Base-by-base conservation (phyloP, 2,329 filamentous ascomycete species). In the Hymenotorrendiella dingleyae region DNA sequence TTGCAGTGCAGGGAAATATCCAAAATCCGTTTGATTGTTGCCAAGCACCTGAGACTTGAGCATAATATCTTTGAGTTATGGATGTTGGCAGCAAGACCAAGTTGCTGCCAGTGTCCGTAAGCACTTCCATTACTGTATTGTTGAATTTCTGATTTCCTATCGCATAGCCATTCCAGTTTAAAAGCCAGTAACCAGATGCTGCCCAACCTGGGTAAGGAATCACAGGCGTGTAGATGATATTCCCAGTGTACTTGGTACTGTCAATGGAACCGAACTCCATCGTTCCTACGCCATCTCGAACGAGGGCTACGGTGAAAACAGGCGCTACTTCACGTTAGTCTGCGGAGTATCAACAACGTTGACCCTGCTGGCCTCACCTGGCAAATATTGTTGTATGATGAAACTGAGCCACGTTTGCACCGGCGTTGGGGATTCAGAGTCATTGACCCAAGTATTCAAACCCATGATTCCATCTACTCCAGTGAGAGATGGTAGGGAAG, bases 191-290 rank as follows among this genome's bases (percentile, higher is more conserved):
- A 24, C 71, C 72, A 3, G 43, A 45, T 6, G 69, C 59, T 40
- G 57, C 58, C 46, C 51, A 66, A 54, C 70, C 64, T 42, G 73
- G 68, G 10, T 49, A 45, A 10, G 45, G 43, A 9, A 43, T 47
- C 10, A 53, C 41, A n/a, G 63, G 48, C n/a, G 67, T 61, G 57
- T 75, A 80, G 41, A 65, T 65, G 55, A 80, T 70, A 27, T 54
- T 46, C 21, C 74, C 74, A 1, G 65, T 72, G 66, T 74, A 74
- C 55, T 72, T 71, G 46, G 61, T 59, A 11, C 43, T 53, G 61
- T 78, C 68, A 48, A 78, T 72, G 60, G 62, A 73, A 29, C 74
- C 74, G 44, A 77, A 77, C 54, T 74, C 68, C 59, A 75, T 76
- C 17, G 61, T 65, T 19, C 72, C 69, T 6, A 64, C 48, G 3